These are phyloP conservation scores for Pichia sp. DNA, from an alignment of 1,139 yeast species.

Conservation along the genomic window DNA sequence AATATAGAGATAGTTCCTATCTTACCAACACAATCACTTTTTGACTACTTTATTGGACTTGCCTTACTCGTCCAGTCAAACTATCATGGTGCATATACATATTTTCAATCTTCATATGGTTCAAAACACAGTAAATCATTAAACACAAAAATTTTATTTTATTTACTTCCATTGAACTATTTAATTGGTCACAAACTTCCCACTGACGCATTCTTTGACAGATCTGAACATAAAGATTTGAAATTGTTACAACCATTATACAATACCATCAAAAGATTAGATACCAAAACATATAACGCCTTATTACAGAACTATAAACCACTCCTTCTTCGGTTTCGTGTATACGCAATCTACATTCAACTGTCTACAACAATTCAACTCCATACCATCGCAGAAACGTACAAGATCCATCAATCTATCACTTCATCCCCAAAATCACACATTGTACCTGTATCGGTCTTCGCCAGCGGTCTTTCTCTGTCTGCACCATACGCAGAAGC, in stretches of 20 bases:
- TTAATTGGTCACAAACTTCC: slow-evolving; percentile 42
- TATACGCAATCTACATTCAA: slow-evolving; percentile 54
- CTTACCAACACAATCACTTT: slow-evolving; percentile 49
- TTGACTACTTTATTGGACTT: slow-evolving; percentile 52
- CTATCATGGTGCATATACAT: slow-evolving; percentile 3
- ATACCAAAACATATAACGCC: slow-evolving; percentile 44
- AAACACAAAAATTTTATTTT: slow-evolving; percentile 34
- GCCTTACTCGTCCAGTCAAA: slow-evolving; percentile 5
- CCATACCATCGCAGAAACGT: slow-evolving; percentile 1
- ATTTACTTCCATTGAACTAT: slow-evolving; percentile 52
- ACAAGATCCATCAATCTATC: neutral
- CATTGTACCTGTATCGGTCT: slow-evolving; percentile 29
- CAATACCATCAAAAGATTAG: slow-evolving; percentile 47
- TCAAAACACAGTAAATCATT: slow-evolving; percentile 32
- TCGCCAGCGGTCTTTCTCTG: neutral
- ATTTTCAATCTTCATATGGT: slow-evolving; percentile 14
- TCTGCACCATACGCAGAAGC: slow-evolving; percentile 4
- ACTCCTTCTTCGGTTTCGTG: slow-evolving; percentile 50
- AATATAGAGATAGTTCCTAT: slow-evolving; percentile 35
- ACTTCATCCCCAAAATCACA: slow-evolving; percentile 27
- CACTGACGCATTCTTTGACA: slow-evolving; percentile 29
- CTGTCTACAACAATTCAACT: slow-evolving; percentile 2
- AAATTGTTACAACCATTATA: slow-evolving; percentile 25
- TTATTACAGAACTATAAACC: slow-evolving; percentile 41
- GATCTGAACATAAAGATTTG: slow-evolving; percentile 30